Percentiles rank a stretch among this genome's conserved stretches.
These are phyloP conservation scores for Clarireedia homoeocarpa DNA, from an alignment of 2,329 filamentous ascomycete species.

Conservation along the genomic window DNA sequence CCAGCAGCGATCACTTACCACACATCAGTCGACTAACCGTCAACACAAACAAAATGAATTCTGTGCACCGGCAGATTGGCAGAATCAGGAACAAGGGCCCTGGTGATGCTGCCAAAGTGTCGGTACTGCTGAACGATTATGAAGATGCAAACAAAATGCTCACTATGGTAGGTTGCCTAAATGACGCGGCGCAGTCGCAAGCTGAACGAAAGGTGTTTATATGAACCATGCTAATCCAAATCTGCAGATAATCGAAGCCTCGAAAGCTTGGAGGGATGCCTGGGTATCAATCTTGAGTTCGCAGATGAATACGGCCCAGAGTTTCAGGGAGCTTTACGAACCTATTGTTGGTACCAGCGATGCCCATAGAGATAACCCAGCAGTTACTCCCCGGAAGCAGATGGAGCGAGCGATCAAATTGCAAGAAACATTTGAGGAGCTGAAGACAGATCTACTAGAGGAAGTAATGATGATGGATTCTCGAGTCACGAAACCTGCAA, in stretches of 20 bases:
- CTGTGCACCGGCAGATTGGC: constrained; percentile 67
- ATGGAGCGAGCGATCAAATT: constrained; percentile 58
- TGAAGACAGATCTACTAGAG: constrained; percentile 62
- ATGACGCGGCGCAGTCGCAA: not conserved
- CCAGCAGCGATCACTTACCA: constrained; percentile 5
- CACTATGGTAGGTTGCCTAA: constrained; percentile 48
- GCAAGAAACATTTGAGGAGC: constrained; percentile 59
- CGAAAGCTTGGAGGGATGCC: constrained; percentile 68
- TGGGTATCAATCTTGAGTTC: constrained; percentile 66
- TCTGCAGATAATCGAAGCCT: constrained; percentile 63
- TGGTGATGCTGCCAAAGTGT: constrained; percentile 70
- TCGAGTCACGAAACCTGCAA: constrained; percentile 61
- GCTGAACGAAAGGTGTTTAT: not conserved
- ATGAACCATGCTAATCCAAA: constrained; percentile 11
- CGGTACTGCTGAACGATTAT: constrained; percentile 68
- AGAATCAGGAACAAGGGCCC: constrained; percentile 59
- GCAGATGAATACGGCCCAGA: constrained; percentile 58
- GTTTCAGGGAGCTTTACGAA: constrained; percentile 67
- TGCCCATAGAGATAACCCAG: constrained; percentile 45
- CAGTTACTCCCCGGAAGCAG: constrained; percentile 53
- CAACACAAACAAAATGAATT: constrained; percentile 47
- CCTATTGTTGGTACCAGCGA: constrained; percentile 63
- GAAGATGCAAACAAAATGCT: constrained; percentile 72
- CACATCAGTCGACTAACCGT: constrained; percentile 4
- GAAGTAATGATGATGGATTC: constrained; percentile 65